Evolutionary conservation across 2,329 filamentous ascomycete genomes (phyloP).

Genomic region (Phialophora verrucosa): DNA sequence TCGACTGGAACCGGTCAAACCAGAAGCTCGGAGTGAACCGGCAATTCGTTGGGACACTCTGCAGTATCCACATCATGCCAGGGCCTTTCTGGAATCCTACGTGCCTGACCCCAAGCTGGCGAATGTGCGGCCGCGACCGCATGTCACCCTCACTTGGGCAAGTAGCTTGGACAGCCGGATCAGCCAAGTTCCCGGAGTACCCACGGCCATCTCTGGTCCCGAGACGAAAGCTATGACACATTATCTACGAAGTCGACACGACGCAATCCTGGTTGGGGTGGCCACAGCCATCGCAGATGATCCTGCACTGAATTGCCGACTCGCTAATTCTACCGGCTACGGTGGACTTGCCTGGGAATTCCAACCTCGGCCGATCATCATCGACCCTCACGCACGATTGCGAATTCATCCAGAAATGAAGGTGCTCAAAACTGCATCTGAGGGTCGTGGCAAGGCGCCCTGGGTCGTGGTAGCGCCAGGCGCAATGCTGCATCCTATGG

Average conservation of each 20-base stretch:
- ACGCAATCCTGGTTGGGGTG: slow-evolving; percentile 83
- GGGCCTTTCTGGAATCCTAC: slow-evolving; percentile 58
- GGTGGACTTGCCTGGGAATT: slow-evolving; percentile 54
- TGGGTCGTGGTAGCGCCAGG: slow-evolving; percentile 67
- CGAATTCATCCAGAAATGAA: slow-evolving; percentile 64
- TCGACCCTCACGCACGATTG: slow-evolving; percentile 83
- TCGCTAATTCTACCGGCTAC: slow-evolving; percentile 65
- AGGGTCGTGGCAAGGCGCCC: slow-evolving; percentile 72
- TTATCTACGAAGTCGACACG: slow-evolving; percentile 79
- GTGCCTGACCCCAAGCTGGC: slow-evolving; percentile 49
- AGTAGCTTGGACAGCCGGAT: slow-evolving; percentile 85
- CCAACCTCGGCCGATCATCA: slow-evolving; percentile 80
- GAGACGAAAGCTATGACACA: slow-evolving; percentile 92
- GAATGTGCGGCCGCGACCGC: slow-evolving; percentile 50
- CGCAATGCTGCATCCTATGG: slow-evolving; percentile 54
- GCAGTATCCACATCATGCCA: slow-evolving; percentile 52
- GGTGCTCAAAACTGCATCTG: slow-evolving; percentile 68
- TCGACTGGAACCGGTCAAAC: slow-evolving; percentile 29
- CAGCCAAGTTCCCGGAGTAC: slow-evolving; percentile 76
- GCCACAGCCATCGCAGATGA: slow-evolving; percentile 85
- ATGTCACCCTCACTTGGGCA: slow-evolving; percentile 85
- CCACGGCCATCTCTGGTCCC: slow-evolving; percentile 81
- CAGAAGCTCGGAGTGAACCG: slow-evolving; percentile 30
- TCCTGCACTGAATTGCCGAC: slow-evolving; percentile 81
- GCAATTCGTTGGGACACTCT: slow-evolving; percentile 47